These are phyloP conservation scores for Lignosus rhinocerotis DNA, from an alignment of 1,284 basidiomycete species.

Conservation along the genomic window DNA sequence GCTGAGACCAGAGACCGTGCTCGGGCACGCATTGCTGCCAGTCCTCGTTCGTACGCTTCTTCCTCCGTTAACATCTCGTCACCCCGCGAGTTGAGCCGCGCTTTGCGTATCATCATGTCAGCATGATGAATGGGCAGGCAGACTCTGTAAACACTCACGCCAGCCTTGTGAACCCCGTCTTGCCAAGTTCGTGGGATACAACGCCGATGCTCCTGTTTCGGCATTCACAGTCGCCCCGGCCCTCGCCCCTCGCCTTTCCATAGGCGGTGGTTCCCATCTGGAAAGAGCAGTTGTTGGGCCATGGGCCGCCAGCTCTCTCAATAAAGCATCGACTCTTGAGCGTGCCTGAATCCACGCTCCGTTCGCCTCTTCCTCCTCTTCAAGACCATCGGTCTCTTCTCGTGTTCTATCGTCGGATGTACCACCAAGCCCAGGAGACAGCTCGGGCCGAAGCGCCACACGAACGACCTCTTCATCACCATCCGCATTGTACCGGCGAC, in stretches of 20 bases:
- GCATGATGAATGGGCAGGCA: not conserved
- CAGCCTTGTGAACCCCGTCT: constrained; percentile 25
- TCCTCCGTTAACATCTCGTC: constrained; percentile 29
- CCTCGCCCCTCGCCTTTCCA: not conserved
- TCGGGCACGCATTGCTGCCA: constrained; percentile 30
- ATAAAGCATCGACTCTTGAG: constrained; percentile 10
- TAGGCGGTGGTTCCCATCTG: not conserved
- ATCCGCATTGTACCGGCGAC: constrained; percentile 40
- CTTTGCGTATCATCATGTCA: constrained; percentile 9
- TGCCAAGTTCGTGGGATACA: not conserved
- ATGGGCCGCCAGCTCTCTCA: not conserved
- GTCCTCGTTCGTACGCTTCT: constrained; percentile 32
- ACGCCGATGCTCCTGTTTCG: not conserved
- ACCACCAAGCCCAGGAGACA: constrained; percentile 11
- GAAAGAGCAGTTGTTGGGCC: not conserved
- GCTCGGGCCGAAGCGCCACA: constrained; percentile 34
- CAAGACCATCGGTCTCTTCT: not conserved
- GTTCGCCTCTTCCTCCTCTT: constrained; percentile 6
- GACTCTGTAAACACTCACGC: constrained; percentile 16
- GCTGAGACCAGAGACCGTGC: constrained; percentile 23
- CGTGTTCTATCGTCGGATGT: not conserved
- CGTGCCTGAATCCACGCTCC: constrained; percentile 10
- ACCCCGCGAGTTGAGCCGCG: constrained; percentile 27
- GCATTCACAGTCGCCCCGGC: not conserved
- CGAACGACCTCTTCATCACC: constrained; percentile 45